Percentiles rank a stretch among this genome's conserved stretches.
phyloP scores from a whole-genome alignment of 2,329 filamentous ascomycete species.

The Exserohilum rostratum region DNA sequence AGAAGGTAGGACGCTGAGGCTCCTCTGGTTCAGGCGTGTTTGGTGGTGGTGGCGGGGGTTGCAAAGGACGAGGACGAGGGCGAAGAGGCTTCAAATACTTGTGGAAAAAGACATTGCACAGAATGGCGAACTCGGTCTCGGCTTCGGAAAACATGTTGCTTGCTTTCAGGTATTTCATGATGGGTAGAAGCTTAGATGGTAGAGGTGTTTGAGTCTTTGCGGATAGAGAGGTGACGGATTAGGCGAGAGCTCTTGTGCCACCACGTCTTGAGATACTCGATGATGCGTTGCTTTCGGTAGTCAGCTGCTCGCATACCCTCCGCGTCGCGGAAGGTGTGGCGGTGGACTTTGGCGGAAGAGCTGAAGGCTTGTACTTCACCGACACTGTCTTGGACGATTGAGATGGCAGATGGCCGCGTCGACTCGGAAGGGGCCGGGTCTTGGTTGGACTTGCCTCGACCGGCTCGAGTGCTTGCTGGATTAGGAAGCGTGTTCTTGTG shows the following conservation, averaged over 20 bases:
- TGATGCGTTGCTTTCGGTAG: conserved; percentile 29
- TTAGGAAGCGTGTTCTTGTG: conserved; percentile 21
- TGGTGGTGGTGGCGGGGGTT: background rate
- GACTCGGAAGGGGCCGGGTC: conserved; percentile 23
- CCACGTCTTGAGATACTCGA: conserved; percentile 27
- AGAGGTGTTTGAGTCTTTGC: conserved; percentile 3
- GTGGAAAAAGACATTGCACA: too few species aligned
- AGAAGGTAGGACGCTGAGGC: background rate
- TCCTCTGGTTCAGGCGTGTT: background rate
- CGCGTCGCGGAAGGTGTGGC: conserved; percentile 34
- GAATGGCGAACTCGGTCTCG: too few species aligned
- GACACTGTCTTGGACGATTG: conserved; percentile 25
- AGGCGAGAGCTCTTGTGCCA: conserved; percentile 31
- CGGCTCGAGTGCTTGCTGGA: conserved; percentile 7
- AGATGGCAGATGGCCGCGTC: conserved; percentile 13
- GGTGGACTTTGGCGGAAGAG: conserved; percentile 21
- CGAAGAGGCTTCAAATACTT: background rate
- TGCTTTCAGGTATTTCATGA: background rate
- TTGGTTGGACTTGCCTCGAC: conserved; percentile 21
- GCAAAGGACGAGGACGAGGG: background rate
- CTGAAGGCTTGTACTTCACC: conserved; percentile 27
- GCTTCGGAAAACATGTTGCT: too few species aligned
- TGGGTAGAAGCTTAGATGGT: background rate
- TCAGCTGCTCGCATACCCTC: conserved; percentile 30
- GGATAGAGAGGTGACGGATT: conserved; percentile 20